Conservation (phyloP, 345 rosid species). For the Conringia planisiliqua region DNA sequence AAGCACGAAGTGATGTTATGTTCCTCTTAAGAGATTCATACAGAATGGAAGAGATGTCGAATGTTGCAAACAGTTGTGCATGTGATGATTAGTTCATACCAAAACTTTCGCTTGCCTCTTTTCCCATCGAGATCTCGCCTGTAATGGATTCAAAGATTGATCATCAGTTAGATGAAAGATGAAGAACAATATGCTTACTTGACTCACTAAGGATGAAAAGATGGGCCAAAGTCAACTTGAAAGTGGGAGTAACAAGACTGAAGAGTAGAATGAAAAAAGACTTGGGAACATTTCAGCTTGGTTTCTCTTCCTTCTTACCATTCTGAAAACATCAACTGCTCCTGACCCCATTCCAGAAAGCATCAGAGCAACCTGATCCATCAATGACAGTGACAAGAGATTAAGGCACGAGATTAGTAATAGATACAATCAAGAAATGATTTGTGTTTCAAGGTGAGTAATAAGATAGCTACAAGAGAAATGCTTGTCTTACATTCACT, state of each 20-base stretch:
- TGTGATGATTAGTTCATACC: slow-evolving; percentile 46
- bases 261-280: not conserved
- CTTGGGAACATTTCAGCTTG: not conserved
- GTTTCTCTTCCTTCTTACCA: slow-evolving; percentile 45
- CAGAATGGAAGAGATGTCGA: not conserved
- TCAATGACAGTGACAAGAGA: slow-evolving; percentile 11
- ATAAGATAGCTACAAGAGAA: not conserved
- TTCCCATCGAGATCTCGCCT: slow-evolving; percentile 94
- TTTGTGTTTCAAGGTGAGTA: not conserved
- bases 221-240: not conserved
- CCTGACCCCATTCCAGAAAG: slow-evolving; percentile 94
- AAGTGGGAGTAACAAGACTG: not conserved
- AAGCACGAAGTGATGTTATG: not conserved
- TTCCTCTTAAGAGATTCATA: not conserved
- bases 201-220: not conserved
- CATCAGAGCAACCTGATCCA: slow-evolving; percentile 83
- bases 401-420: not conserved
- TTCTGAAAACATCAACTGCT: slow-evolving; percentile 70
- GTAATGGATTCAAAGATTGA: slow-evolving; percentile 25
- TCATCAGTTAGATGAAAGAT: not conserved
- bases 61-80: not conserved
- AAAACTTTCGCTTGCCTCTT: slow-evolving; percentile 88
- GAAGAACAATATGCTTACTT: not conserved
- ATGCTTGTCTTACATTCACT: slow-evolving; percentile 62
- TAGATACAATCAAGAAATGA: not conserved